Conservation (phyloP, 805 yeast genomes). For the Candida tammaniensis region DNA sequence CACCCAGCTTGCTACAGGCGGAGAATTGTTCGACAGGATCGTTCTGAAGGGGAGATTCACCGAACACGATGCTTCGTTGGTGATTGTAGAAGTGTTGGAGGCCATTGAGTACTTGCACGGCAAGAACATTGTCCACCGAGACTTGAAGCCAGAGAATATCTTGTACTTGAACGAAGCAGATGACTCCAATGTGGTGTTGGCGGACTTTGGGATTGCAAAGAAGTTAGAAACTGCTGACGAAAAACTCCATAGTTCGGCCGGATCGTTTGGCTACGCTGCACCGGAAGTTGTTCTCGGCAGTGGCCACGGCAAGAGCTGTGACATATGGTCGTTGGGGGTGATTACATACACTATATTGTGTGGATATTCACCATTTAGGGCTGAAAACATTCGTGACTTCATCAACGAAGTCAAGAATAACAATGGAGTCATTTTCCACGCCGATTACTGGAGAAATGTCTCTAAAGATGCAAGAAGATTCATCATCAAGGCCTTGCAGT, state of each 20-base stretch:
- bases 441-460: constrained; percentile 80
- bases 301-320: constrained; percentile 96
- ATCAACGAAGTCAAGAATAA: constrained; percentile 71
- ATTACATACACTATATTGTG: constrained; percentile 85
- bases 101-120: constrained; percentile 80
- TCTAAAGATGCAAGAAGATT: constrained; percentile 79
- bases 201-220: constrained; percentile 96
- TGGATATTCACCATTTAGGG: constrained; percentile 89
- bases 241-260: constrained; percentile 70
- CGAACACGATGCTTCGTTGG: constrained; percentile 79
- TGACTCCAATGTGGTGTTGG: constrained; percentile 75
- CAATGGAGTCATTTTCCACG: constrained; percentile 81
- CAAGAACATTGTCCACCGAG: constrained; percentile 84
- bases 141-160: constrained; percentile 91
- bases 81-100: constrained; percentile 68
- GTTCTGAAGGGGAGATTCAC: constrained; percentile 79
- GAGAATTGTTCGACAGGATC: constrained; percentile 89
- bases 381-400: constrained; percentile 80
- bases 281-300: constrained; percentile 82
- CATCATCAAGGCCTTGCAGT: constrained; percentile 65
- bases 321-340: constrained; percentile 93
- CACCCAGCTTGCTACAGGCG: constrained; percentile 94
- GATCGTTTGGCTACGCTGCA: constrained; percentile 95
- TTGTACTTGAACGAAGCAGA: constrained; percentile 57
- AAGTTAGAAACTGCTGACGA: constrained; percentile 59